Evolutionary conservation across 306 rosid species (phyloP).

Genomic region (Abrus pulchellus): DNA sequence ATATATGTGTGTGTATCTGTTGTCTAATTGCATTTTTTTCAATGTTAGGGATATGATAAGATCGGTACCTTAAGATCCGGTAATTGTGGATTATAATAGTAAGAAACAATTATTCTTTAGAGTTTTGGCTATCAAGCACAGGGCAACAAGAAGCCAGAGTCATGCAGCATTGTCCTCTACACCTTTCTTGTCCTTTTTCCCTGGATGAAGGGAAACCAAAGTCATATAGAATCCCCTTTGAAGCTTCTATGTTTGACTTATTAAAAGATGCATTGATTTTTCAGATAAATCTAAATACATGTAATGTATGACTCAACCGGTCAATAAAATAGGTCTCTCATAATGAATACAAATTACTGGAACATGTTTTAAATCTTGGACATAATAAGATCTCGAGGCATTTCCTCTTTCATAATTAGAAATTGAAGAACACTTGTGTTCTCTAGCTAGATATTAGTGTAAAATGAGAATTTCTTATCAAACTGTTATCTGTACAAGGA

Average conservation of each 20-base stretch:
- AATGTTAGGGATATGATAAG: too few species aligned
- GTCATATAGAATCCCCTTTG: slow-evolving; percentile 7
- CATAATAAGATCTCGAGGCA: neutral
- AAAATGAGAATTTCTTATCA: neutral
- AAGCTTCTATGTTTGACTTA: slow-evolving; percentile 36
- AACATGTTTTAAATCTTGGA: neutral
- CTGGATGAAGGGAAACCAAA: neutral
- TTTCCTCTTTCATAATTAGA: neutral
- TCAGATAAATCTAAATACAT: neutral
- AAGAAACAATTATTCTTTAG: too few species aligned
- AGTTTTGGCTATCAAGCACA: too few species aligned
- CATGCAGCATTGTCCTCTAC: slow-evolving; percentile 2
- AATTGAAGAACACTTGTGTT: neutral
- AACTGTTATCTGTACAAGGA: neutral
- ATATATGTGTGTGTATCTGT: too few species aligned
- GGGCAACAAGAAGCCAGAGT: neutral
- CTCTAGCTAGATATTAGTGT: neutral
- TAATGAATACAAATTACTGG: neutral
- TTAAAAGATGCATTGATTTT: neutral
- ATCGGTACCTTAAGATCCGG: too few species aligned
- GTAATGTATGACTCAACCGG: neutral
- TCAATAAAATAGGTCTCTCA: neutral
- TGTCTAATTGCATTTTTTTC: too few species aligned
- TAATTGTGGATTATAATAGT: too few species aligned
- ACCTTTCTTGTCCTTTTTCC: neutral